Conservation (phyloP, 2,329 filamentous ascomycete species). For the Ascochyta rabiei region DNA sequence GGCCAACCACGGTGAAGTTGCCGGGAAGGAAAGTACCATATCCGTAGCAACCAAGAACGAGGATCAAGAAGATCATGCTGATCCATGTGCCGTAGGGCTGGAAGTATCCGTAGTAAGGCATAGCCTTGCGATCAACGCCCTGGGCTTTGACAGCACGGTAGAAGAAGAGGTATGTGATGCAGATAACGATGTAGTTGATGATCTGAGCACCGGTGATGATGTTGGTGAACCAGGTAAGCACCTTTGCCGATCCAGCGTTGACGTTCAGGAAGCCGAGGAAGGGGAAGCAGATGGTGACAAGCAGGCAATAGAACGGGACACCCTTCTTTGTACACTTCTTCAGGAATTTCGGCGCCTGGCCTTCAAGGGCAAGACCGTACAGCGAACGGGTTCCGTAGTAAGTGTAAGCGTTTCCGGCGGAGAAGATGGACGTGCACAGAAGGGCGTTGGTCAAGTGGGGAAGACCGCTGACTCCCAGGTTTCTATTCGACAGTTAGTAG, state of each 20-base stretch:
- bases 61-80: conserved; percentile 20
- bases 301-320: conserved; percentile 75
- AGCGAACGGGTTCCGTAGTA: conserved; percentile 59
- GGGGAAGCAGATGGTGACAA: conserved; percentile 67
- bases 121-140: conserved; percentile 55
- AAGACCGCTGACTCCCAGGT: conserved; percentile 56
- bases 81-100: conserved; percentile 27
- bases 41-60: conserved; percentile 26
- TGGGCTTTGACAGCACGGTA: conserved; percentile 51
- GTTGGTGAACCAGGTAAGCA: conserved; percentile 74
- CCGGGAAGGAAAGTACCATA: conserved; percentile 51
- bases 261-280: conserved; percentile 75
- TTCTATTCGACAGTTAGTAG: background rate
- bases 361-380: conserved; percentile 58
- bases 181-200: conserved; percentile 53
- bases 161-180: conserved; percentile 62
- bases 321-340: conserved; percentile 63
- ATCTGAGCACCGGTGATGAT: conserved; percentile 72
- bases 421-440: conserved; percentile 58
- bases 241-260: conserved; percentile 67
- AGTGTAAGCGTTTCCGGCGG: conserved; percentile 61
- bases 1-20: conserved; percentile 54
- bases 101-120: conserved; percentile 55
- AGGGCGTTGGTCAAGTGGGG: conserved; percentile 64
- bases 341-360: conserved; percentile 59